Percentiles rank a stretch among this genome's conserved stretches.
Conservation (phyloP, 352 stramenopile species). For the Albugo candida region DNA sequence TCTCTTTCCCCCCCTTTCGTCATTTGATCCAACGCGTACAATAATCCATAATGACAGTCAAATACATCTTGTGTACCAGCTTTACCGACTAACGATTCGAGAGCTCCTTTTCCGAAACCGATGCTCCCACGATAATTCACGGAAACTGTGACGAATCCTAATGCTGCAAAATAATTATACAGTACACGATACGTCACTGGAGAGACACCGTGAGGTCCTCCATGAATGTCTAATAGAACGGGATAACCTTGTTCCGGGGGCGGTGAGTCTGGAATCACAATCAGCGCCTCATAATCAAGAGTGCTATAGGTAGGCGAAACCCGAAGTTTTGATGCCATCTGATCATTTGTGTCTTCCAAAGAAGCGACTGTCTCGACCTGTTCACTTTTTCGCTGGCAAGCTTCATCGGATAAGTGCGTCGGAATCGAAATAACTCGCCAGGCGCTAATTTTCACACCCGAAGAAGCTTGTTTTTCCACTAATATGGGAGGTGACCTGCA, state of each 20-base stretch:
- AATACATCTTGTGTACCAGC: constrained; percentile 86
- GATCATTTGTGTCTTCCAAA: constrained; percentile 10
- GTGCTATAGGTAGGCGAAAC: constrained; percentile 24
- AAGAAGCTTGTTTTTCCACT: too few species aligned
- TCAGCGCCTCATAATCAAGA: constrained; percentile 50
- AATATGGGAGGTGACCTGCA: too few species aligned
- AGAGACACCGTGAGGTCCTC: constrained; percentile 82
- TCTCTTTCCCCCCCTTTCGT: too few species aligned
- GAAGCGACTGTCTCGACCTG: constrained; percentile 12
- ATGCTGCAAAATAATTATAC: constrained; percentile 79
- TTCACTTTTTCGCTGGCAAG: constrained; percentile 14
- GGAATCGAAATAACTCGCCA: constrained; percentile 46
- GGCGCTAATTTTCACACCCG: constrained; percentile 17
- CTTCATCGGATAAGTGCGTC: constrained; percentile 21
- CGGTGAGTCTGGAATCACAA: constrained; percentile 31
- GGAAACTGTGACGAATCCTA: constrained; percentile 80
- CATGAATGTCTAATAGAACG: constrained; percentile 78
- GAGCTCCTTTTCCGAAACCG: constrained; percentile 71
- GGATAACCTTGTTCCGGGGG: constrained; percentile 27
- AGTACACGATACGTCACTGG: constrained; percentile 69
- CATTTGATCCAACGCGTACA: constrained; percentile 42
- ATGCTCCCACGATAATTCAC: constrained; percentile 94
- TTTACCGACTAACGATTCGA: constrained; percentile 81
- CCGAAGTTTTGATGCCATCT: constrained; percentile 9
- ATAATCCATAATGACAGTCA: constrained; percentile 78